Evolutionary conservation across 176 grass and related monocot genomes (phyloP).

Genomic region (Ananas comosus): DNA sequence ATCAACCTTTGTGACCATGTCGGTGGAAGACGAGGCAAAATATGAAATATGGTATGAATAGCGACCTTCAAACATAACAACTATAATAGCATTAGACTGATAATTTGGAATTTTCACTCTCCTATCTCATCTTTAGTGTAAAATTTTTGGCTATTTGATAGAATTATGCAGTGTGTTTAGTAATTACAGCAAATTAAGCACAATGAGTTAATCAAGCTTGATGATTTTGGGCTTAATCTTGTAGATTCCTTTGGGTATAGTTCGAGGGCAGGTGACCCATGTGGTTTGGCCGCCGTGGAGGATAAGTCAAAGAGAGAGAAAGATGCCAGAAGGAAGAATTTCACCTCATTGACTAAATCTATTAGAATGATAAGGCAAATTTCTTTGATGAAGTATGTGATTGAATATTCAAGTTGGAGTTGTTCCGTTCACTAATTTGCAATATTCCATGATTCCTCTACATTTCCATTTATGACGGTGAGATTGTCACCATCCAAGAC

Average conservation of each 20-base stretch:
- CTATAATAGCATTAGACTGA: neutral
- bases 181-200: neutral
- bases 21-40: too few relatives aligned
- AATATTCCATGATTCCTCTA: too few relatives aligned
- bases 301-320: conserved; percentile 52
- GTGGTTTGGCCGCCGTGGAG: conserved; percentile 56
- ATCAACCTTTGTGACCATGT: too few relatives aligned
- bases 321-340: conserved; percentile 40
- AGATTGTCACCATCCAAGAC: too few relatives aligned
- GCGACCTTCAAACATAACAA: neutral
- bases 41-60: neutral
- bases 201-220: neutral
- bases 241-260: conserved; percentile 66
- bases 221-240: conserved; percentile 13
- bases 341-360: conserved; percentile 23
- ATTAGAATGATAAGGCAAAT: too few relatives aligned
- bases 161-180: neutral
- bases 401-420: too few relatives aligned
- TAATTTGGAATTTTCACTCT: neutral
- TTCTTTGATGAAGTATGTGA: too few relatives aligned
- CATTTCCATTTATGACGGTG: too few relatives aligned
- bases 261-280: conserved; percentile 47
- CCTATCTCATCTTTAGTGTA: neutral
- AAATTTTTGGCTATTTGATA: neutral
- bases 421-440: too few relatives aligned